Conservation (phyloP, 345 rosid genomes). For the Populus davidiana region DNA sequence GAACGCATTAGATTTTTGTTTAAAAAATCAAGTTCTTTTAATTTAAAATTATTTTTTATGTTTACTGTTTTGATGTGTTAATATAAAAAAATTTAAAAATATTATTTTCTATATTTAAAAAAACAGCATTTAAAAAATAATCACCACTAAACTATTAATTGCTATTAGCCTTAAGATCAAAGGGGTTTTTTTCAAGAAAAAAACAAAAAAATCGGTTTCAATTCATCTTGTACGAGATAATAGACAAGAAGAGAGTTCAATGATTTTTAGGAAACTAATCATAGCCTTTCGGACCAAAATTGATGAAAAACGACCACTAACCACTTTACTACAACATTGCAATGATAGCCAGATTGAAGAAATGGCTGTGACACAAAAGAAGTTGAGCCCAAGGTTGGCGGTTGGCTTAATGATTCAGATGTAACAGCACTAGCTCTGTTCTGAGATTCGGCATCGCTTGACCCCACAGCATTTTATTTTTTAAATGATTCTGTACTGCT, state of each 20-base stretch:
- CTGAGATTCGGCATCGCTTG: neutral
- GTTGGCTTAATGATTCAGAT: constrained; percentile 2
- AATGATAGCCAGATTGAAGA: neutral
- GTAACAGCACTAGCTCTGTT: neutral
- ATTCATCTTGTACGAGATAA: neutral
- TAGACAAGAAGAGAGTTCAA: no score
- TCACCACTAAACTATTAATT: no score
- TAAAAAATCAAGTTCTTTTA: no score
- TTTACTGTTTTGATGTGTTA: no score
- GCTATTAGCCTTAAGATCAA: neutral
- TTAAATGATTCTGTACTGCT: neutral
- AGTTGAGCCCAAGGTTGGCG: constrained; percentile 3
- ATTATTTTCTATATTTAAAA: no score
- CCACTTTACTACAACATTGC: neutral
- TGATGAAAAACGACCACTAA: neutral
- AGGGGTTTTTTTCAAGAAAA: no score
- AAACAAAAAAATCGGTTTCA: no score
- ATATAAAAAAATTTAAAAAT: no score
- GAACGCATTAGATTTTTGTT: no score
- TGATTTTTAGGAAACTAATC: neutral
- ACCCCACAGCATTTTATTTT: neutral
- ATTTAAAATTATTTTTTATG: no score
- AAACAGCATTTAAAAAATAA: no score
- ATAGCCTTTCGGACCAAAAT: neutral
- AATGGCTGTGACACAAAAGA: neutral